Conservation (phyloP, 1,284 basidiomycete genomes). For the Ganoderma multipileum region DNA sequence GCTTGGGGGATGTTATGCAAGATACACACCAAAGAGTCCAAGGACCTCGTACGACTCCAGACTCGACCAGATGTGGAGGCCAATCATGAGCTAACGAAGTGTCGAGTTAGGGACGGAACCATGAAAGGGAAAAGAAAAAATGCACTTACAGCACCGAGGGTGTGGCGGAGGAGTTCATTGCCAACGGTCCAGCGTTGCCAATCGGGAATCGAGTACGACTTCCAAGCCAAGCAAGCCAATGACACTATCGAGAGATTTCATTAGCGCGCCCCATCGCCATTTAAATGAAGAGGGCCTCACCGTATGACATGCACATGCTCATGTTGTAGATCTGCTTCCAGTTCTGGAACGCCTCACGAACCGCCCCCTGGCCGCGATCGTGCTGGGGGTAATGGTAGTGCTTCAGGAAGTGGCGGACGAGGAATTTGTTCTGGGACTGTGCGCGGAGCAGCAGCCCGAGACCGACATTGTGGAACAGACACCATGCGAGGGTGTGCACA, state of each 20-base stretch:
- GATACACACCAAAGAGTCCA: constrained; percentile 80
- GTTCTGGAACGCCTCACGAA: constrained; percentile 91
- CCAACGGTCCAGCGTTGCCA: constrained; percentile 84
- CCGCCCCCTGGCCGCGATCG: constrained; percentile 71
- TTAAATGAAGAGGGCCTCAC: constrained; percentile 46
- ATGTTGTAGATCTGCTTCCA: constrained; percentile 96
- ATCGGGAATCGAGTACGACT: constrained; percentile 80
- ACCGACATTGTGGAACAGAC: constrained; percentile 88
- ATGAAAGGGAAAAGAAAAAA: constrained; percentile 6
- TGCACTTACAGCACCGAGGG: constrained; percentile 77
- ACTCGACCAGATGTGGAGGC: constrained; percentile 92
- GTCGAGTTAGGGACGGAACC: background rate
- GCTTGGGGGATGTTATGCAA: background rate
- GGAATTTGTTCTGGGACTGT: constrained; percentile 88
- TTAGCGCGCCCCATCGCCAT: background rate
- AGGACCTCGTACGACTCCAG: constrained; percentile 92
- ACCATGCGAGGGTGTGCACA: constrained; percentile 87
- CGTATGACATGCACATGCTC: constrained; percentile 94
- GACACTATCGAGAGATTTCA: constrained; percentile 49
- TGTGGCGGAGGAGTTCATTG: constrained; percentile 89
- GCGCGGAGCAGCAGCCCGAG: constrained; percentile 85
- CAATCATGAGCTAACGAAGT: constrained; percentile 74
- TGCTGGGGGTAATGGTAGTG: constrained; percentile 83
- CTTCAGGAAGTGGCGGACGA: constrained; percentile 94
- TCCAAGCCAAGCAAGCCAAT: constrained; percentile 88